Evolutionary conservation across 768 basidiomycete species (phyloP), one percentile per base, ranked within the genome.

Genomic region (Leccinum variicolor): DNA sequence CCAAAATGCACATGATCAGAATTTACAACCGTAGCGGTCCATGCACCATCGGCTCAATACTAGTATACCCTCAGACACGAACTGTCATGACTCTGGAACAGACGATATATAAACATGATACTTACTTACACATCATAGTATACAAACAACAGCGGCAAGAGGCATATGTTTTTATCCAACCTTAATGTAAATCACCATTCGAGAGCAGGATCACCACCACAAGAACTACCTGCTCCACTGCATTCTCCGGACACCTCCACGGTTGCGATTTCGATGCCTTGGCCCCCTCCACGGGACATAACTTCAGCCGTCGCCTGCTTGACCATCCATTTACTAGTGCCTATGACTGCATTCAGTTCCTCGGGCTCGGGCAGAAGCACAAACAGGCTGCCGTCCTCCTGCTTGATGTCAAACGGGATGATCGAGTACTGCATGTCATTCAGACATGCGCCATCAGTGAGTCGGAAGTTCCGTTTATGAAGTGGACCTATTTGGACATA

Each of bases 391-490:
- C 74, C 72, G 0, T 67, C 67, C 21, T 80, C 77, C 50, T 76
- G 76, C 49, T 79, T 78, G 28, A 80, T 81, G 28, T 86, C 81
- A 59, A 90, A 90, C 0, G 84, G 69, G 56, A 86, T 73, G 54
- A 89, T 82, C 52, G 77, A 76, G 70, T 84, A 87, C 7, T 83
- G 78, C 21, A 69, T 62, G 63, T 88, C 85, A 60, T 81, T 86
- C 28, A 85, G 62, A 64, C 87, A 88, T 43, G 76, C 73, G 1
- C 88, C 87, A 3, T 73, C 74, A 3, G 73, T 71, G 23, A 89
- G 74, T 13, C 76, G 73, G 70, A 84, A 89, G 69, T 87, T 87
- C 21, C 83, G 75, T 69, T 87, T 89, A 72, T 87, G 86, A 50
- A 87, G 75, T 1, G 86, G 86, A 62, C 84, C 80, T 66, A 69